phyloP scores from a whole-genome alignment of 2,329 filamentous ascomycete genomes.

The Elsinoe australis region DNA sequence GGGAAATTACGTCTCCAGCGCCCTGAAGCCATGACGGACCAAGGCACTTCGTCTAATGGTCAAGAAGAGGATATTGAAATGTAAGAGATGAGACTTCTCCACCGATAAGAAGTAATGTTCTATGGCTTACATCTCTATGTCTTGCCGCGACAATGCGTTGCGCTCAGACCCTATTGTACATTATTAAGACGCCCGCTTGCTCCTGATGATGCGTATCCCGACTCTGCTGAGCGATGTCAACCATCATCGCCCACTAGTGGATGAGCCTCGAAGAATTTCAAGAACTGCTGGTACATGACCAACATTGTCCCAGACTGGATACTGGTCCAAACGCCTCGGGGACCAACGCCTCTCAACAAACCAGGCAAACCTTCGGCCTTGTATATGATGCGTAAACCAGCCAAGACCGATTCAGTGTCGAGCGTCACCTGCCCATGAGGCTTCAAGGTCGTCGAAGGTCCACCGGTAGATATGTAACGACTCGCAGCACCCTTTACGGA shows the following conservation, averaged over 20 bases:
- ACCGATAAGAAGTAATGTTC: too few relatives aligned
- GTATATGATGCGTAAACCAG: constrained; percentile 80
- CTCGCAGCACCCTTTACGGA: constrained; percentile 32
- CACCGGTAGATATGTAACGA: constrained; percentile 79
- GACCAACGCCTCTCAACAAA: constrained; percentile 91
- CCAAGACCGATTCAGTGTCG: constrained; percentile 82
- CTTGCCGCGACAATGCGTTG: too few relatives aligned
- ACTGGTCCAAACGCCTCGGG: constrained; percentile 90
- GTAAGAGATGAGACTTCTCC: too few relatives aligned
- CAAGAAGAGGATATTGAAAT: too few relatives aligned
- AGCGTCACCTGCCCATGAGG: constrained; percentile 71
- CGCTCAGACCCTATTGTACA: too few relatives aligned
- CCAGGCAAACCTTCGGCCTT: constrained; percentile 78
- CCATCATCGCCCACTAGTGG: constrained; percentile 31
- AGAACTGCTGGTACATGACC: constrained; percentile 82
- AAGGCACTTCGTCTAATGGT: too few relatives aligned
- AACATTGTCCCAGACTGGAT: constrained; percentile 96
- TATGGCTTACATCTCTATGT: too few relatives aligned
- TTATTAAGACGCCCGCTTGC: neutral
- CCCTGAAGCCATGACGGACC: too few relatives aligned
- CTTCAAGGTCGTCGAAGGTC: constrained; percentile 73
- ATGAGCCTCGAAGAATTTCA: constrained; percentile 65
- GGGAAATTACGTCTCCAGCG: too few relatives aligned
- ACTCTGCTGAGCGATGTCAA: neutral
- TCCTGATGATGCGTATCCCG: neutral